These are phyloP conservation scores for Passalora sequoiae DNA, from an alignment of 2,329 filamentous ascomycete genomes.

Conservation along the genomic window DNA sequence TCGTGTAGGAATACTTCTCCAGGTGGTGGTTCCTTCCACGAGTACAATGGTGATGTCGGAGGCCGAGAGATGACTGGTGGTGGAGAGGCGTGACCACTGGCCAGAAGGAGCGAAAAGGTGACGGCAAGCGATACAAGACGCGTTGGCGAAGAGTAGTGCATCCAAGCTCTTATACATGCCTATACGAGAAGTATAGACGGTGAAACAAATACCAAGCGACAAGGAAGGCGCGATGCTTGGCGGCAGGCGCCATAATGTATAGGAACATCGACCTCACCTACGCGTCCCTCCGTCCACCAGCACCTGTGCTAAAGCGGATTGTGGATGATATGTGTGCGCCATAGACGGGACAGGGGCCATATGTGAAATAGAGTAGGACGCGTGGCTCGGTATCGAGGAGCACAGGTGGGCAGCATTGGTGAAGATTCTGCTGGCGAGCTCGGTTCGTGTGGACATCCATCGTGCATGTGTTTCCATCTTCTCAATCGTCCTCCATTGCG, in stretches of 20 bases:
- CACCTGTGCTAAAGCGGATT: background rate
- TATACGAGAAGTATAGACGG: background rate
- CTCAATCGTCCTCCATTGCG: background rate
- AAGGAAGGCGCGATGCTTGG: slow-evolving; percentile 4
- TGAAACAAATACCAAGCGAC: background rate
- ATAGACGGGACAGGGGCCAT: background rate
- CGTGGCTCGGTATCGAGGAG: slow-evolving; percentile 1
- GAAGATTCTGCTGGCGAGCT: background rate
- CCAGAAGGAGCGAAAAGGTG: background rate
- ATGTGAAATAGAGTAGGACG: slow-evolving; percentile 1
- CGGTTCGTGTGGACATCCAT: background rate
- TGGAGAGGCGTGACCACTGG: background rate
- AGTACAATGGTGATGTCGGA: background rate
- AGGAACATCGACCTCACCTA: slow-evolving; percentile 5
- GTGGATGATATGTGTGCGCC: too few species aligned
- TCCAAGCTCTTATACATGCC: background rate
- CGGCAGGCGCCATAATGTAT: slow-evolving; percentile 1
- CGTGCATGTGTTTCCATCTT: background rate
- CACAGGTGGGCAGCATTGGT: too few species aligned
- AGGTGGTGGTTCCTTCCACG: slow-evolving; percentile 6
- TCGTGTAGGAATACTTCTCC: slow-evolving; percentile 18
- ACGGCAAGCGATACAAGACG: background rate
- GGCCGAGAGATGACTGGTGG: background rate
- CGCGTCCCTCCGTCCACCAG: background rate
- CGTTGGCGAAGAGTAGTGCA: background rate